Evolutionary conservation across 257 asterid species (phyloP).

Genomic region (Scutellaria baicalensis): DNA sequence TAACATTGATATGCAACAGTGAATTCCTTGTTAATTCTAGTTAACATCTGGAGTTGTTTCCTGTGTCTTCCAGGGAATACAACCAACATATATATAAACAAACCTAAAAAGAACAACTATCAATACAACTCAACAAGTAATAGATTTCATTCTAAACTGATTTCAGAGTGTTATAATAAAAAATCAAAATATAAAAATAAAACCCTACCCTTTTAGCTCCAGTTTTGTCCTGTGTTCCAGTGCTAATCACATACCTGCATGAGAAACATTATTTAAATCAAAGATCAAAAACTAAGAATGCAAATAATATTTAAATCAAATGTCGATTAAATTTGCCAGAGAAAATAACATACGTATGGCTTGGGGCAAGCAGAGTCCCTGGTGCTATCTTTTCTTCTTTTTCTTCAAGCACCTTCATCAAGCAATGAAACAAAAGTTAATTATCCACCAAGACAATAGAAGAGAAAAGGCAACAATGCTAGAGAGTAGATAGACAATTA

Average conservation of each 20-base stretch:
- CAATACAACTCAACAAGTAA: not conserved
- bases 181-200: not conserved
- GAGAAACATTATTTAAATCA: not conserved
- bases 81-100: not conserved
- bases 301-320: not conserved
- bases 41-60: not conserved
- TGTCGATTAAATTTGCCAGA: not conserved
- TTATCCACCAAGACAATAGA: not conserved
- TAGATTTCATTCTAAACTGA: not conserved
- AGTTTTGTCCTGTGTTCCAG: conserved; percentile 82
- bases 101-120: not conserved
- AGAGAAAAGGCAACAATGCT: not conserved
- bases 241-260: conserved; percentile 74
- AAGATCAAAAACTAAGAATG: not conserved
- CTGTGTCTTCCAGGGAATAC: not conserved
- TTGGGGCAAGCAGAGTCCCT: conserved; percentile 73
- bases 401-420: conserved; percentile 77
- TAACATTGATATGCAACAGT: not conserved
- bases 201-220: conserved; percentile 80
- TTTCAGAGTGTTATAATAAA: not conserved
- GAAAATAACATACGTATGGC: conserved; percentile 60
- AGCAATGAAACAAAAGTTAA: conserved; percentile 6
- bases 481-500: conserved; percentile 7
- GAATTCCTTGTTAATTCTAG: not conserved
- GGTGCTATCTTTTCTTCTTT: conserved; percentile 85